Percentiles rank a stretch among this genome's conserved stretches.
phyloP scores from a whole-genome alignment of 2,329 filamentous ascomycete species.

The Pseudocercospora macadamiae region DNA sequence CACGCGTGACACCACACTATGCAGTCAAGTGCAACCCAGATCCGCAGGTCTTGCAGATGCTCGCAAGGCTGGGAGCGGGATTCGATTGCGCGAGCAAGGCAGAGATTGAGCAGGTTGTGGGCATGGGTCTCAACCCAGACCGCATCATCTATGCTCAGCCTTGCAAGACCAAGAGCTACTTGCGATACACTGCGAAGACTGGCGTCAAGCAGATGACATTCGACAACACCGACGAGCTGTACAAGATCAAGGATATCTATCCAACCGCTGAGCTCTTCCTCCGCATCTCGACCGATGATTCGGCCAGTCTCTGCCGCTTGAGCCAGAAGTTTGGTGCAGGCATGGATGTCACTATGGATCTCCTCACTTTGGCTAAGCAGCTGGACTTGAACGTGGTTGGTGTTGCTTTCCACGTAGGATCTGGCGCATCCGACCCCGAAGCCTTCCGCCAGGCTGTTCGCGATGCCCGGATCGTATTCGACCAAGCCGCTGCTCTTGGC shows the following conservation, averaged over 20 bases:
- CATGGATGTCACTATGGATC: conserved; percentile 75
- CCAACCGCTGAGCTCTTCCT: conserved; percentile 89
- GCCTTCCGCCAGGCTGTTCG: conserved; percentile 89
- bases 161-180: conserved; percentile 98
- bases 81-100: conserved; percentile 98
- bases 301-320: conserved; percentile 87
- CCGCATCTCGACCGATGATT: conserved; percentile 95
- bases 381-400: conserved; percentile 89
- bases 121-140: conserved; percentile 78
- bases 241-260: conserved; percentile 93
- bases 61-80: conserved; percentile 85
- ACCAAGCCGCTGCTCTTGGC: conserved; percentile 76
- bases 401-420: conserved; percentile 97
- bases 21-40: conserved; percentile 99
- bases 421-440: conserved; percentile 88
- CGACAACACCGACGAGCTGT: conserved; percentile 95
- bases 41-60: conserved; percentile 81
- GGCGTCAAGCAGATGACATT: conserved; percentile 99
- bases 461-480: conserved; percentile 86
- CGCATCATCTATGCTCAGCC: conserved; percentile 99
- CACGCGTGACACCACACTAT: conserved; percentile 94
- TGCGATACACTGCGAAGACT: conserved; percentile 81
- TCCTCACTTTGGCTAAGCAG: conserved; percentile 78
- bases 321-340: conserved; percentile 97
- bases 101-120: conserved; percentile 90